A percentile compares a stretch with the other conserved stretches of the same genome.
These are phyloP conservation scores for Onygena corvina DNA, from an alignment of 2,329 filamentous ascomycete genomes.

Conservation along the genomic window DNA sequence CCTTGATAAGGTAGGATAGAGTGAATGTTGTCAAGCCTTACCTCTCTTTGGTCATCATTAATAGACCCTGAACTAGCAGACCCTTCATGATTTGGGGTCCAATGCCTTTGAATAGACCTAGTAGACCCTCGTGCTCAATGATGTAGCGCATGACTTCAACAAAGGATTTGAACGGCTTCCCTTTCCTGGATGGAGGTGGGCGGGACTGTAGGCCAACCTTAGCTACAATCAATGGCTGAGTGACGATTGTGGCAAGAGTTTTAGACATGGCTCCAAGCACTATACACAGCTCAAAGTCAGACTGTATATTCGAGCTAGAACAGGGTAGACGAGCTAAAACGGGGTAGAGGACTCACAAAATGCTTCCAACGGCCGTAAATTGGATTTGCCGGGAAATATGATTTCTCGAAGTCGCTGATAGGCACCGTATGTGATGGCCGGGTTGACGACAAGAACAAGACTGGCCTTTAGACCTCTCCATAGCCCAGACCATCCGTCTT, in stretches of 20 bases:
- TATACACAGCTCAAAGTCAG: slow-evolving; percentile 27
- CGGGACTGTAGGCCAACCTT: slow-evolving; percentile 94
- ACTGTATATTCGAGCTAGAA: slow-evolving; percentile 13
- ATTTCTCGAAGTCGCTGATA: slow-evolving; percentile 76
- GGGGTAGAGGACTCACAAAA: slow-evolving; percentile 55
- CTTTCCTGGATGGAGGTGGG: slow-evolving; percentile 69
- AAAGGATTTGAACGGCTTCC: slow-evolving; percentile 88
- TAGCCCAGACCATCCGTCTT: slow-evolving; percentile 76
- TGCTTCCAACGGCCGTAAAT: slow-evolving; percentile 70
- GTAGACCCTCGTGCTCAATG: slow-evolving; percentile 67
- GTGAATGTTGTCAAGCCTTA: slow-evolving; percentile 31
- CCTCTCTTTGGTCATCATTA: slow-evolving; percentile 99
- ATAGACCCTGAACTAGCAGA: slow-evolving; percentile 78
- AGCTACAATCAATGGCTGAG: slow-evolving; percentile 91
- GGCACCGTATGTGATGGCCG: slow-evolving; percentile 92
- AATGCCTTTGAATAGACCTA: slow-evolving; percentile 93
- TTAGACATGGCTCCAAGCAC: slow-evolving; percentile 91
- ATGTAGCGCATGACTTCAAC: slow-evolving; percentile 93
- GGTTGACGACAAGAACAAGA: slow-evolving; percentile 88
- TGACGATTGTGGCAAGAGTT: slow-evolving; percentile 76
- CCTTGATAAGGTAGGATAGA: no score
- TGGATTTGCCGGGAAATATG: slow-evolving; percentile 65
- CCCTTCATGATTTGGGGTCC: slow-evolving; percentile 89
- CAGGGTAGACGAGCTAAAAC: background rate
- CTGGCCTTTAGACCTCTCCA: slow-evolving; percentile 96